Evolutionary conservation across 176 grass and related monocot species (phyloP).

Genomic region (Poa annua): DNA sequence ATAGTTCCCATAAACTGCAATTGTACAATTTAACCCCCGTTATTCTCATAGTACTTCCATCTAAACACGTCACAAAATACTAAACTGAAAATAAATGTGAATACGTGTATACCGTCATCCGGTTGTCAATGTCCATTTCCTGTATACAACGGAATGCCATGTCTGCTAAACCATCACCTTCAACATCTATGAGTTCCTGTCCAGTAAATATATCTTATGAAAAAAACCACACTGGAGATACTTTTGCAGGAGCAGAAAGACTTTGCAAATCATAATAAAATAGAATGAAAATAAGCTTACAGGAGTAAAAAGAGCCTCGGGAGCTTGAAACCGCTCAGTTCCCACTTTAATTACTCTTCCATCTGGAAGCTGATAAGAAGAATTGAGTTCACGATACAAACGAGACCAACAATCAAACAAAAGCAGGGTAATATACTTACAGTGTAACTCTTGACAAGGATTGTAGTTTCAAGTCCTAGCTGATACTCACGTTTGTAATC

Average conservation of each 20-base stretch:
- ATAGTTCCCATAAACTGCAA: conserved; percentile 2
- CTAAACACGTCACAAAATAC: background rate
- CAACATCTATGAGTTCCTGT: conserved; percentile 95
- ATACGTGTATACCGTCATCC: conserved; percentile 70
- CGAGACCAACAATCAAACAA: background rate
- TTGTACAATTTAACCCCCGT: conserved; percentile 14
- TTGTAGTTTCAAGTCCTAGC: conserved; percentile 94
- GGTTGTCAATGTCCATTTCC: conserved; percentile 98
- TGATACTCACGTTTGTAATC: conserved; percentile 98
- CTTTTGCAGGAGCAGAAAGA: background rate
- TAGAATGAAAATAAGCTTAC: conserved; percentile 51
- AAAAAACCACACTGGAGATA: conserved; percentile 10
- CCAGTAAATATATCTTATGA: conserved; percentile 35
- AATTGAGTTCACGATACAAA: conserved; percentile 42
- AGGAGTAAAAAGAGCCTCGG: conserved; percentile 96
- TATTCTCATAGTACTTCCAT: conserved; percentile 19
- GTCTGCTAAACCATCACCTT: conserved; percentile 96
- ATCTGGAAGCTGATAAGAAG: conserved; percentile 91
- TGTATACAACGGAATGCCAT: conserved; percentile 98
- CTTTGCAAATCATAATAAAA: background rate
- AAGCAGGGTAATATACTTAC: conserved; percentile 59
- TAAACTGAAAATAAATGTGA: conserved; percentile 24
- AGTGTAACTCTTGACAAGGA: conserved; percentile 98
- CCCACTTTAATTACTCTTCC: conserved; percentile 99
- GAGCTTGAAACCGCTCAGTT: conserved; percentile 92